These are phyloP conservation scores for Sporothrix luriei DNA, from an alignment of 2,329 filamentous ascomycete genomes.

Conservation along the genomic window DNA sequence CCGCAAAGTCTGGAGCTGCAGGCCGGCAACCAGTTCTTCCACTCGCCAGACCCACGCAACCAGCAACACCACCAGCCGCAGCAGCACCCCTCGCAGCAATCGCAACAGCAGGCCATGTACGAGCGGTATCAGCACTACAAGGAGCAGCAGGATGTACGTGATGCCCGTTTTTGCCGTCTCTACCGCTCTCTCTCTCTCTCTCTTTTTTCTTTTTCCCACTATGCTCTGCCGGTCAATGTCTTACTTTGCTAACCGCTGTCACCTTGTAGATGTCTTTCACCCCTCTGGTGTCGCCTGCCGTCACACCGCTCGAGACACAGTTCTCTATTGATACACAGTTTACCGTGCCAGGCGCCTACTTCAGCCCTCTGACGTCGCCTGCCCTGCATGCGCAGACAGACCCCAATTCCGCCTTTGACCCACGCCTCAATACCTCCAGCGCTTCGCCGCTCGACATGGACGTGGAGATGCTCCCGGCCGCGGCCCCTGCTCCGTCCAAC, in stretches of 20 bases:
- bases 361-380: slow-evolving; percentile 80
- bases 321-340: slow-evolving; percentile 64
- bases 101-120: slow-evolving; percentile 59
- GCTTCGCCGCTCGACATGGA: slow-evolving; percentile 61
- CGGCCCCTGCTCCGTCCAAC: slow-evolving; percentile 25
- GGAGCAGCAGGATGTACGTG: slow-evolving; percentile 67
- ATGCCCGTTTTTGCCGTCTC: no score
- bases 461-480: slow-evolving; percentile 48
- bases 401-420: slow-evolving; percentile 50
- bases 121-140: slow-evolving; percentile 69
- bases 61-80: slow-evolving; percentile 48
- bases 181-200: not conserved
- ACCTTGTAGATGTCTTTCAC: slow-evolving; percentile 70
- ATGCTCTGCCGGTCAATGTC: not conserved
- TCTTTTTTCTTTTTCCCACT: slow-evolving; percentile 16
- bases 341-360: slow-evolving; percentile 70
- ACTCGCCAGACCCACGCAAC: slow-evolving; percentile 55
- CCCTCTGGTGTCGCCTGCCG: slow-evolving; percentile 79
- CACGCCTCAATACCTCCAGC: slow-evolving; percentile 47
- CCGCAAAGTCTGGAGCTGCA: slow-evolving; percentile 80
- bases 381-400: slow-evolving; percentile 74
- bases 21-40: slow-evolving; percentile 62
- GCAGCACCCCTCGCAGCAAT: slow-evolving; percentile 52
- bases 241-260: slow-evolving; percentile 37
- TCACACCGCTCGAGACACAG: slow-evolving; percentile 74